These are phyloP conservation scores for Nectriaceae sp. DNA, from an alignment of 2,329 filamentous ascomycete genomes.

Conservation along the genomic window DNA sequence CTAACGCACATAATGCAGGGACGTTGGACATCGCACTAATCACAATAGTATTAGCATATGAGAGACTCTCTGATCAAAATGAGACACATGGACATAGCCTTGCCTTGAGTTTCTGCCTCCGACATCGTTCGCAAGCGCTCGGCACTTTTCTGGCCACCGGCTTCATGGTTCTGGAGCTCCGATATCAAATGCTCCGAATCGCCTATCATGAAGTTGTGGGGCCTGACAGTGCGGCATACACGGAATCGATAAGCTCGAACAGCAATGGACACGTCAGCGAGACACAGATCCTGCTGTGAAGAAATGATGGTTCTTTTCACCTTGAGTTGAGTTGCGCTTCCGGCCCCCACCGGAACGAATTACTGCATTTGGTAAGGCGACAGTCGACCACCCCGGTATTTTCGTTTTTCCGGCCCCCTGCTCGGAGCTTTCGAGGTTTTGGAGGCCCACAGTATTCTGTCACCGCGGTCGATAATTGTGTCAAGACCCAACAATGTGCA, in stretches of 20 bases:
- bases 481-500: no score
- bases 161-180: not conserved
- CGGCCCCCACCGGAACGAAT: no score
- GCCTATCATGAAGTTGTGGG: no score
- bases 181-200: no score
- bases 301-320: not conserved
- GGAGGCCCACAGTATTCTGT: no score
- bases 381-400: no score
- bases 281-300: not conserved
- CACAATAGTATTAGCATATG: no score
- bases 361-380: no score
- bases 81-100: not conserved
- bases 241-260: not conserved
- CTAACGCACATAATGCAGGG: conserved; percentile 34
- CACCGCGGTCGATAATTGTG: no score
- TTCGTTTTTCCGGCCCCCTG: no score
- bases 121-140: conserved; percentile 12
- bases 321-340: no score
- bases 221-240: not conserved
- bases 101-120: conserved; percentile 11
- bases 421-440: no score
- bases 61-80: not conserved
- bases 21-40: conserved; percentile 25
- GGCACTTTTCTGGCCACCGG: not conserved
- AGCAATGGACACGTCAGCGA: not conserved